Base-by-base conservation (phyloP, 2,329 filamentous ascomycete species). In the Colletotrichum sp. region DNA sequence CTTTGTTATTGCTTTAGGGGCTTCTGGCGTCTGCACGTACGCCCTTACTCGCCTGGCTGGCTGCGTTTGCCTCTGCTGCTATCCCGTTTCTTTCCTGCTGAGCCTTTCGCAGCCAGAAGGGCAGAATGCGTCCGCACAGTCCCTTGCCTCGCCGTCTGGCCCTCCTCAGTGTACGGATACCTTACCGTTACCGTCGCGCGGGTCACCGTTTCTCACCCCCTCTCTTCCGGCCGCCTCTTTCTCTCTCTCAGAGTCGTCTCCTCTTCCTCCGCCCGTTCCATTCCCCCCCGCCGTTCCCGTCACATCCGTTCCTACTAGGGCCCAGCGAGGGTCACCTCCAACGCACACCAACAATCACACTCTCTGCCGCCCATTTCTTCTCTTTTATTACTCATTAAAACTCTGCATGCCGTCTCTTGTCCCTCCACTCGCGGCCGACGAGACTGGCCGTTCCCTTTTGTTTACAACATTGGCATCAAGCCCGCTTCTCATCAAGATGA, bases 351-450 rank as follows among this genome's bases (percentile, higher is more conserved):
- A 61, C 65, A 63, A 71, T 60, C 71, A 67, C 74, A 71, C 39
- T 43, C 72, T 75, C 39, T 39, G 59, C 72, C 63, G 60, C 75
- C 75, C 67, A 75, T 71, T 71, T 74, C 72, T 75, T 75, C 66
- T 75, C 71, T 71, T 36, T 75, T 71, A 77, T 75, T 77, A 75
- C 71, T 75, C 67, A 77, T 75, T 68, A 75, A 67, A 75, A 68
- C 75, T 77, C 68, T 71, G 75, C 72, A 74, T 76, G 71, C 71
- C 65, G 71, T 55, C 52, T 74, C 74, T 71, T 52, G 71, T 74
- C 71, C 71, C 74, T 74, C 71, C 74, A 71, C 74, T 74, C 60
- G 64, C 65, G 60, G 66, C 74, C 36, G 32, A 60, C 74, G 61
- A 71, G n/a, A 36, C 30, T 61, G 28, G 30, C 30, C 52, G 61